phyloP scores from a whole-genome alignment of 169 alveolate species.

The Eimeria maxima region DNA sequence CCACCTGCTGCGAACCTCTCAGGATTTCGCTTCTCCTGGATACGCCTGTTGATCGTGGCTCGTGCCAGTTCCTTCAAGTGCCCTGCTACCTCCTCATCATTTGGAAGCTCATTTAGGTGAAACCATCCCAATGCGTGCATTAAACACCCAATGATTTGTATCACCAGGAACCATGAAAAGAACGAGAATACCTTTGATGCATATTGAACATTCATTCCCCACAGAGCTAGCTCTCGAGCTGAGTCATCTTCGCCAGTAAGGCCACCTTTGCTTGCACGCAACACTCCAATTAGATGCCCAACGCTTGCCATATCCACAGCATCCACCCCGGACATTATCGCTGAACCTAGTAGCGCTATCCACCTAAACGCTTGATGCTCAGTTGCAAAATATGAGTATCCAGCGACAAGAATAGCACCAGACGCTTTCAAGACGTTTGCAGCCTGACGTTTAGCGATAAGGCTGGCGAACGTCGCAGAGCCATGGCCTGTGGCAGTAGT shows the following conservation, averaged over 20 bases:
- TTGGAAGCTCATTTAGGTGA: constrained; percentile 72
- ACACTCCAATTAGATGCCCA: constrained; percentile 57
- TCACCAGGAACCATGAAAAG: constrained; percentile 50
- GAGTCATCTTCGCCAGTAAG: constrained; percentile 26
- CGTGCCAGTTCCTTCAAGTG: constrained; percentile 72
- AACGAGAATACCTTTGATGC: constrained; percentile 47
- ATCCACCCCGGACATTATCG: constrained; percentile 51
- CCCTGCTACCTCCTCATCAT: constrained; percentile 73
- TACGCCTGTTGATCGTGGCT: constrained; percentile 69
- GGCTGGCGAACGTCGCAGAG: constrained; percentile 54
- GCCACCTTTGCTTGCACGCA: constrained; percentile 48
- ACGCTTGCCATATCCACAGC: constrained; percentile 50
- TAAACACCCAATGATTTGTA: constrained; percentile 61
- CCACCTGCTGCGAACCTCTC: constrained; percentile 47
- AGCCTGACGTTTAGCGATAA: constrained; percentile 63
- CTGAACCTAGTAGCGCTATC: constrained; percentile 59
- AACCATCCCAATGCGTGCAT: constrained; percentile 75
- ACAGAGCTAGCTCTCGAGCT: constrained; percentile 17
- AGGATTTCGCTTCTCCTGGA: constrained; percentile 74
- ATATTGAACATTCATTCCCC: constrained; percentile 42
- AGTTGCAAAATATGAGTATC: constrained; percentile 60
- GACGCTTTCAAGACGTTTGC: constrained; percentile 56
- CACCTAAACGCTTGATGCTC: constrained; percentile 69
- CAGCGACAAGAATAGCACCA: constrained; percentile 57
- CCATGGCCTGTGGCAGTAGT: neutral